A percentile compares a stretch with the other conserved stretches of the same genome.
Conservation (phyloP, 371 early-diverging fungal genomes). For the Funneliformis caledonium region DNA sequence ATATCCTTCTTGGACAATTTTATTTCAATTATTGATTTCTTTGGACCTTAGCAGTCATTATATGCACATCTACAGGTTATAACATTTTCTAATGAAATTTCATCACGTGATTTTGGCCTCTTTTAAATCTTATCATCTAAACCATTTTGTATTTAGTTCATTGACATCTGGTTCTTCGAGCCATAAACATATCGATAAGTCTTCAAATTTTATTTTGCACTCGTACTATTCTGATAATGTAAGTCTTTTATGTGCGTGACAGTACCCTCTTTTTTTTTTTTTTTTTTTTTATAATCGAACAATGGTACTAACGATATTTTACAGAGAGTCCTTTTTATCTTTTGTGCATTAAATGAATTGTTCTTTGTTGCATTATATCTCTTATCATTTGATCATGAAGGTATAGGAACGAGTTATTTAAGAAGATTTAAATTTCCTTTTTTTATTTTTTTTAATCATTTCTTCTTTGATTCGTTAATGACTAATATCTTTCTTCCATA, state of each 20-base stretch:
- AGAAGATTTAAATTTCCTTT: background rate
- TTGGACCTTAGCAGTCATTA: conserved; percentile 96
- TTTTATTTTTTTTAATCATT: background rate
- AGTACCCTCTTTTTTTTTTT: background rate
- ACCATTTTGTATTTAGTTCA: conserved; percentile 57
- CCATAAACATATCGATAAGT: conserved; percentile 83
- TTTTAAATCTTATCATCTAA: background rate
- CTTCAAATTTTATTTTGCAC: conserved; percentile 74
- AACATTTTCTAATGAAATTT: background rate
- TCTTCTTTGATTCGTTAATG: background rate
- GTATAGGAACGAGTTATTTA: conserved; percentile 15
- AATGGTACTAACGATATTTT: background rate
- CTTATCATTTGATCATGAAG: conserved; percentile 51
- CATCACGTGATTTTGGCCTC: background rate
- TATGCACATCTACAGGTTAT: conserved; percentile 95
- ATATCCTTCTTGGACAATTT: conserved; percentile 71
- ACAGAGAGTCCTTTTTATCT: conserved; percentile 81
- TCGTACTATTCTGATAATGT: conserved; percentile 91
- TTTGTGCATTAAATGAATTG: conserved; percentile 91
- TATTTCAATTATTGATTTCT: conserved; percentile 88
- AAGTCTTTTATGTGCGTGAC: conserved; percentile 40
- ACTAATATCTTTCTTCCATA: background rate
- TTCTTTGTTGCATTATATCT: conserved; percentile 88
- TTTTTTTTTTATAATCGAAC: background rate
- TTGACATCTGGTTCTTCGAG: conserved; percentile 84